Conservation (phyloP, 495 filamentous ascomycete genomes). For the Annulohypoxylon moriforme region DNA sequence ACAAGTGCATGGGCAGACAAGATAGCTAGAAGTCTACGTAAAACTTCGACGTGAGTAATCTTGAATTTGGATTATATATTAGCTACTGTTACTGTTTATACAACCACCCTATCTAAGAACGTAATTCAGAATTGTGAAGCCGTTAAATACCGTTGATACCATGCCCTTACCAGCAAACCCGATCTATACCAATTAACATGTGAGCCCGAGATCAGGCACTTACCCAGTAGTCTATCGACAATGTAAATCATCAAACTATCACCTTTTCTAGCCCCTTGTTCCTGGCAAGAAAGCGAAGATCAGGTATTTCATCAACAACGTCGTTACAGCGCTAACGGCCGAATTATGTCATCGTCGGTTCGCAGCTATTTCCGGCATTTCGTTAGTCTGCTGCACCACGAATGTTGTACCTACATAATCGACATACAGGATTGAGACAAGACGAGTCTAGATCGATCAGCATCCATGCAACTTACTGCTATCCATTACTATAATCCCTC, state of each 20-base stretch:
- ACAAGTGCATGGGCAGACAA: neutral
- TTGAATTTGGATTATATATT: neutral
- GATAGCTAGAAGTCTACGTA: neutral
- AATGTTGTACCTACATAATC: constrained; percentile 21
- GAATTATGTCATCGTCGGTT: constrained; percentile 5
- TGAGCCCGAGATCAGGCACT: neutral
- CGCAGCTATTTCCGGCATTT: neutral
- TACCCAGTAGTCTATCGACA: neutral
- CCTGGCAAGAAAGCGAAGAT: neutral
- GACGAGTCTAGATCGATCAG: constrained; percentile 10
- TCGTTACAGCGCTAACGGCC: constrained; percentile 4
- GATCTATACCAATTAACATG: neutral
- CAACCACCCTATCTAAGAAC: neutral
- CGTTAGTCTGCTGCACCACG: neutral
- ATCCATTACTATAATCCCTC: neutral
- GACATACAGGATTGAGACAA: constrained; percentile 17
- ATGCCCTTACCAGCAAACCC: neutral
- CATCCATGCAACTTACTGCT: neutral
- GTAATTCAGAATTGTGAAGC: neutral
- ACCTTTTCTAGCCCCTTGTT: neutral
- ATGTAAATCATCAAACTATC: neutral
- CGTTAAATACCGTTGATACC: neutral
- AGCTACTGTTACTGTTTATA: too few species aligned
- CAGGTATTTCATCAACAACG: constrained; percentile 1
- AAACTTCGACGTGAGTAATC: neutral